phyloP scores from a whole-genome alignment of 441 rosid genomes.

The Eruca vesicaria region DNA sequence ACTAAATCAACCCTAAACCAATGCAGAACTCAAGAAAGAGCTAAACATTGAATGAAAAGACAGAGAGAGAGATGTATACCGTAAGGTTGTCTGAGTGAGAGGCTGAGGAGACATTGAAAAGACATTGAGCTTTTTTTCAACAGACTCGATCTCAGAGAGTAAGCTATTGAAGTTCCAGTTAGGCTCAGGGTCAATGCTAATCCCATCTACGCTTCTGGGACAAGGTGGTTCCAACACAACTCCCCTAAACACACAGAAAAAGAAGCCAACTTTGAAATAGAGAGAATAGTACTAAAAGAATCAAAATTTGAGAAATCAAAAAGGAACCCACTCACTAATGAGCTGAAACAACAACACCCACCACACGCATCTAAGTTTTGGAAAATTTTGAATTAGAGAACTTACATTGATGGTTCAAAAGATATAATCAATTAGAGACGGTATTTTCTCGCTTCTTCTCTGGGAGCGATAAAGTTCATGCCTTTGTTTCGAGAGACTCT shows the following conservation, averaged over 20 bases:
- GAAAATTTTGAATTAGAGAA: neutral
- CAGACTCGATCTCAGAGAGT: constrained; percentile 62
- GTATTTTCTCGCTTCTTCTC: neutral
- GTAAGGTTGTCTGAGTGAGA: constrained; percentile 42
- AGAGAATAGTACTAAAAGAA: neutral
- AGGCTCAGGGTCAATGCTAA: constrained; percentile 71
- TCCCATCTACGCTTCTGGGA: constrained; percentile 52
- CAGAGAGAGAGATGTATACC: constrained; percentile 34
- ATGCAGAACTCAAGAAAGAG: neutral
- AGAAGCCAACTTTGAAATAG: neutral
- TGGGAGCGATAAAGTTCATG: neutral
- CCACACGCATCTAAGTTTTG: neutral
- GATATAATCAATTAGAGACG: neutral
- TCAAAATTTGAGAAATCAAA: neutral
- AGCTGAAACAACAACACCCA: neutral
- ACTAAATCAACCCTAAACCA: neutral
- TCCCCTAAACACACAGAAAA: constrained; percentile 44
- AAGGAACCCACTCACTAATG: neutral
- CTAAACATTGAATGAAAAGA: neutral
- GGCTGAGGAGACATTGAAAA: constrained; percentile 39
- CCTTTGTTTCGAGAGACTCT: neutral
- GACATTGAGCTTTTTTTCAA: constrained; percentile 58
- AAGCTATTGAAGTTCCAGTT: constrained; percentile 67
- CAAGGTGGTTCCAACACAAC: constrained; percentile 59
- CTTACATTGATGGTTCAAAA: constrained; percentile 17